Base-by-base conservation (phyloP, 441 rosid genomes). In the Croton laevigatus region DNA sequence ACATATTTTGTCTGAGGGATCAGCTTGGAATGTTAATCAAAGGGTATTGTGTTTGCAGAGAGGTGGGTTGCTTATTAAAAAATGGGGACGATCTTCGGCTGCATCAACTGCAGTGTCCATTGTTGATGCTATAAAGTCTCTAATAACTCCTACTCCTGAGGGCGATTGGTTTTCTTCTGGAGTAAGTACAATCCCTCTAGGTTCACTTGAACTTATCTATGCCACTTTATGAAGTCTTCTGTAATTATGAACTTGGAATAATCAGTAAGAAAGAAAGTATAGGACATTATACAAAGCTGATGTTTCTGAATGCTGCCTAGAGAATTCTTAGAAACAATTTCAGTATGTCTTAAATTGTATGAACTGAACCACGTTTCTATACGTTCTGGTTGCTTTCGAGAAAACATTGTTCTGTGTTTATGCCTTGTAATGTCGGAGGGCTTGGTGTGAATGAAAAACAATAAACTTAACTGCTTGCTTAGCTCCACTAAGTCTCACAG, bases 61-160 rank as follows among this genome's bases (percentile, higher is more conserved):
- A 86, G 99, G 99, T 75, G 99, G 99, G 52, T 82, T 72, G 44
- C 74, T 94, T 69, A 94, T 92, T 80, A 62, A 94, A 86, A 94
- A 94, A 82, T 89, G 98, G 99, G 99, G 99, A 78, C 83, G 98
- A 80, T 92, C 99, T 53, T 94, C 98, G 5, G 99, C 98, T 71
- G 98, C 99, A 68, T 94, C 99, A 65, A 94, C 97, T 11, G 87
- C 98, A 44, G 89, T 94, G 53, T 92, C 99, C 60, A 86, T 92
- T 53, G 97, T 61, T 65, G 99, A 94, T 74, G 97, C 96, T 71
- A 89, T 94, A 0, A 92, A 86, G 82, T 90, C 99, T 53, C 89
- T 92, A 27, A 76, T 88, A 60, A 89, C 88, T 81, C 98, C 98
- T 27, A 94, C 99, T 7, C 90, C 96, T 0, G 88, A 88, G 83